Conservation (phyloP, 2,329 filamentous ascomycete genomes). For the Hymenoscyphus scutula region DNA sequence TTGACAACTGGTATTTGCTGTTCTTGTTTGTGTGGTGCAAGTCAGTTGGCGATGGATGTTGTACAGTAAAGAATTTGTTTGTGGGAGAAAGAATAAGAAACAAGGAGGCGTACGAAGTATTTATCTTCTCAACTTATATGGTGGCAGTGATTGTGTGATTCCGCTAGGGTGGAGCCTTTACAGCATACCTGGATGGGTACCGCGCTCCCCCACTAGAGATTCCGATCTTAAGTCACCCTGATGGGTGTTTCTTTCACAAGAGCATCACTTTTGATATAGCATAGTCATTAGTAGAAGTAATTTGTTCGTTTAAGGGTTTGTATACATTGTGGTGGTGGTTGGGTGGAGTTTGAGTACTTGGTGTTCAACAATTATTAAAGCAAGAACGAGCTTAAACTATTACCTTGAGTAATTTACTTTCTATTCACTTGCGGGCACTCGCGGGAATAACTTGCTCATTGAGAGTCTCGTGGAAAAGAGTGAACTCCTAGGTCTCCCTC, state of each 20-base stretch:
- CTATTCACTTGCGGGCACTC: too few species aligned
- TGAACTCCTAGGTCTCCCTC: too few species aligned
- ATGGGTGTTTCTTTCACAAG: not conserved
- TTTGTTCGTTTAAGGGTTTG: too few species aligned
- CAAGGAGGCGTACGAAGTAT: not conserved
- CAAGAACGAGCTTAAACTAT: too few species aligned
- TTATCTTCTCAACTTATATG: not conserved
- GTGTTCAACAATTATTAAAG: too few species aligned
- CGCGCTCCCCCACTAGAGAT: not conserved
- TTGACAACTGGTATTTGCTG: too few species aligned
- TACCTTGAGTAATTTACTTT: too few species aligned
- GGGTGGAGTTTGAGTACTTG: too few species aligned
- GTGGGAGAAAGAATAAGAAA: not conserved
- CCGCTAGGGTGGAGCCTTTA: not conserved
- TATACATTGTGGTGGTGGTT: too few species aligned
- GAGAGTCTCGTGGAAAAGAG: too few species aligned
- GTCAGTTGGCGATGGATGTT: not conserved
- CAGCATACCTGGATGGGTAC: not conserved
- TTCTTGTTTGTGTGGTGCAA: not conserved
- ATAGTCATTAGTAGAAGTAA: too few species aligned
- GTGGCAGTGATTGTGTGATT: not conserved
- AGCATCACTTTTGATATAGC: not conserved
- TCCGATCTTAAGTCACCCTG: not conserved
- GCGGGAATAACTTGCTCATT: too few species aligned
- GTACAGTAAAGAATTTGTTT: not conserved